Conservation (phyloP, 768 basidiomycete species). For the Tricholoma flavovirens region DNA sequence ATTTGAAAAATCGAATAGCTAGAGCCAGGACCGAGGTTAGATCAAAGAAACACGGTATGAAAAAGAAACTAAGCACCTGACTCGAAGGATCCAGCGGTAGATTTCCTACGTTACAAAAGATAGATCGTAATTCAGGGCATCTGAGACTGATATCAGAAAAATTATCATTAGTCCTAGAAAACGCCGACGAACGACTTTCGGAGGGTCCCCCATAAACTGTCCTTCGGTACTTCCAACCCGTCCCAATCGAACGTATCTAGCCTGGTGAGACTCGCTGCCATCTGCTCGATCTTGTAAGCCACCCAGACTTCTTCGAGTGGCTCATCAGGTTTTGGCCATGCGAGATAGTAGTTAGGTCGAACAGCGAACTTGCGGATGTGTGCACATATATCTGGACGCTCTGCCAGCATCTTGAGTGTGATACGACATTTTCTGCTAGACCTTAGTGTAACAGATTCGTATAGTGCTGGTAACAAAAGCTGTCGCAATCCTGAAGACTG, state of each 20-base stretch:
- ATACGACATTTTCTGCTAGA: constrained; percentile 34
- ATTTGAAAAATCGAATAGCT: constrained; percentile 38
- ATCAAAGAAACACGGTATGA: neutral
- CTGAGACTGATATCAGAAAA: constrained; percentile 17
- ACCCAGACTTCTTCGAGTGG: constrained; percentile 38
- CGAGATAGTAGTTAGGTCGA: constrained; percentile 46
- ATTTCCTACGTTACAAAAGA: constrained; percentile 40
- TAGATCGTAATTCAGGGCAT: constrained; percentile 36
- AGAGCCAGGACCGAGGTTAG: neutral
- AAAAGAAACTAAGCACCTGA: constrained; percentile 13
- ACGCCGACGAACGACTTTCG: constrained; percentile 28
- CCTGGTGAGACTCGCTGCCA: constrained; percentile 27
- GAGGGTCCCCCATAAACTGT: constrained; percentile 37
- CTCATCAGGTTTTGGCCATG: constrained; percentile 42
- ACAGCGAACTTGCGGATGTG: constrained; percentile 39
- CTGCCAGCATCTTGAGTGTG: constrained; percentile 31
- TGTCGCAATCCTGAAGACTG: constrained; percentile 28
- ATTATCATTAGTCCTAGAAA: neutral
- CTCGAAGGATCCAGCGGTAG: constrained; percentile 29
- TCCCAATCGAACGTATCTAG: constrained; percentile 49
- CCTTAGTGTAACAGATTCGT: constrained; percentile 38
- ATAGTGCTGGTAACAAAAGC: constrained; percentile 35
- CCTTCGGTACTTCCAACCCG: constrained; percentile 40
- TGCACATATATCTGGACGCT: constrained; percentile 30
- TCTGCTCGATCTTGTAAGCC: constrained; percentile 24